Percentiles rank a stretch among this genome's conserved stretches.
Evolutionary conservation across 1,139 yeast species (phyloP).

Genomic region (Geotrichum histeridarum): DNA sequence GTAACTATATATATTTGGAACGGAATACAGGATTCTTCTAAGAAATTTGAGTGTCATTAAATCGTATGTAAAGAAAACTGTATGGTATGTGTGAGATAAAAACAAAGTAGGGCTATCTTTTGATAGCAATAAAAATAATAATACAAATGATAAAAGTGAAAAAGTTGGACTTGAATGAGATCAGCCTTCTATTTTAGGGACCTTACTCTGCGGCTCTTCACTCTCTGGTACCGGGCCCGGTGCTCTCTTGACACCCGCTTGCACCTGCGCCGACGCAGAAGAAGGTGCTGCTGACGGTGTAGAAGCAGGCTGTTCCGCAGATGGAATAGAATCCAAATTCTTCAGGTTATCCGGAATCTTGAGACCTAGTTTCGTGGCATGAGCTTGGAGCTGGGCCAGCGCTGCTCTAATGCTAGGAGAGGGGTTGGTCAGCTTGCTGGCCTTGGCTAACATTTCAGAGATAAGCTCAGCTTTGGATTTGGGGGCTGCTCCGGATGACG

Average conservation of each 20-base stretch:
- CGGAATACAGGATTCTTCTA: too few species aligned
- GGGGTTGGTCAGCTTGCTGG: conserved; percentile 37
- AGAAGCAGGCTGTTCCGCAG: neutral
- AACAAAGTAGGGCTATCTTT: too few species aligned
- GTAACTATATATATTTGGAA: too few species aligned
- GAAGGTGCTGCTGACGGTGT: neutral
- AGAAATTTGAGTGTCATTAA: neutral
- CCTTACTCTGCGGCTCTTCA: neutral
- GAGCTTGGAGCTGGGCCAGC: conserved; percentile 36
- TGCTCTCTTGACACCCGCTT: neutral
- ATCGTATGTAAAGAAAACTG: neutral
- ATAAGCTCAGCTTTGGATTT: conserved; percentile 32
- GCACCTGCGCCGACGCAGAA: neutral
- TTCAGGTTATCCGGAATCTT: conserved; percentile 14
- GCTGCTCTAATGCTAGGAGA: conserved; percentile 36
- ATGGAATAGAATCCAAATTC: neutral
- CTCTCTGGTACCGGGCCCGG: too few species aligned
- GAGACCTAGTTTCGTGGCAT: conserved; percentile 30
- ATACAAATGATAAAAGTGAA: neutral
- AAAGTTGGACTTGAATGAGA: neutral
- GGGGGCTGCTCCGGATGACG: conserved; percentile 6
- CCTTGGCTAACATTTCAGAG: conserved; percentile 36
- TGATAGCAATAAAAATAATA: neutral
- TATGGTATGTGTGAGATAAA: too few species aligned
- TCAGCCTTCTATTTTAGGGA: too few species aligned